Conservation (phyloP, 371 early-diverging fungal species). For the Funneliformis caledonium region DNA sequence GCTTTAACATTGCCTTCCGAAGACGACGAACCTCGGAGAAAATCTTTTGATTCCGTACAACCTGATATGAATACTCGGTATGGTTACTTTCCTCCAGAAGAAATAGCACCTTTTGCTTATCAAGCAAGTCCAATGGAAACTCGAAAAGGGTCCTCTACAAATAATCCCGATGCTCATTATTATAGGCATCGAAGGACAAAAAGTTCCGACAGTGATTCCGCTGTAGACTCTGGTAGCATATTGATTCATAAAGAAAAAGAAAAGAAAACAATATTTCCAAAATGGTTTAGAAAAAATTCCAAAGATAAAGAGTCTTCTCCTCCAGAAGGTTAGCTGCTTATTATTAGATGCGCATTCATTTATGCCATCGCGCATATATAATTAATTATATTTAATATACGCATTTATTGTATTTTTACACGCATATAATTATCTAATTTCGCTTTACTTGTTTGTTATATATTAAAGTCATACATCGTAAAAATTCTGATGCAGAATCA, state of each 20-base stretch:
- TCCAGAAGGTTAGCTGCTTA: constrained; percentile 37
- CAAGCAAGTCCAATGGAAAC: background rate
- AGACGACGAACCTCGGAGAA: constrained; percentile 26
- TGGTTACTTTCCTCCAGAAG: constrained; percentile 32
- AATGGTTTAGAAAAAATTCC: constrained; percentile 14
- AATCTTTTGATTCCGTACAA: constrained; percentile 30
- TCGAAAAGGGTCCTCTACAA: background rate
- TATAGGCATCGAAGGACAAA: constrained; percentile 20
- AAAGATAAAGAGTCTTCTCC: constrained; percentile 25
- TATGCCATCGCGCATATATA: background rate
- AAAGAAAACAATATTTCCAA: constrained; percentile 16
- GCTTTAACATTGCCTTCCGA: constrained; percentile 12
- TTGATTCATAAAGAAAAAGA: constrained; percentile 19
- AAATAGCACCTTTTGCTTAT: constrained; percentile 38
- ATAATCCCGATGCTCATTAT: constrained; percentile 10
- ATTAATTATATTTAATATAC: background rate
- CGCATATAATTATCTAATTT: background rate
- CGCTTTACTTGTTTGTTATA: background rate
- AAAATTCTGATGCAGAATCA: constrained; percentile 35
- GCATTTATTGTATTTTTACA: background rate
- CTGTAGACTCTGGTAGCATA: background rate
- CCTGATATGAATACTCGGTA: constrained; percentile 11
- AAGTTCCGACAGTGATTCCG: constrained; percentile 39
- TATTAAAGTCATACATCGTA: constrained; percentile 8
- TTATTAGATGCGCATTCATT: background rate